Percentiles rank a stretch among this genome's conserved stretches.
phyloP scores from a whole-genome alignment of 2,329 filamentous ascomycete genomes.

The Exophiala viscosa region DNA sequence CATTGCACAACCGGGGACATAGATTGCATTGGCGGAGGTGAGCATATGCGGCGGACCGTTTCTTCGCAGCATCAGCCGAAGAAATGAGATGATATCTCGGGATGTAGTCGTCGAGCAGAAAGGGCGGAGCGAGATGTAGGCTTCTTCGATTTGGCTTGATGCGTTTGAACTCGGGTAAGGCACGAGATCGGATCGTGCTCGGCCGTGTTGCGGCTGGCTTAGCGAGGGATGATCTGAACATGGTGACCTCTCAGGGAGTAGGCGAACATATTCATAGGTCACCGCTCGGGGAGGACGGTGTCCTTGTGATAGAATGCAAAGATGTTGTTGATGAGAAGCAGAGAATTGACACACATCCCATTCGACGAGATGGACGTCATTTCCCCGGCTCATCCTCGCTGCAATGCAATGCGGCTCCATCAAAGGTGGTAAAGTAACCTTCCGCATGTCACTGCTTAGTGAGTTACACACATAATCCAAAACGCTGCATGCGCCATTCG shows the following conservation, averaged over 20 bases:
- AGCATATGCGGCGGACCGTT: slow-evolving; percentile 68
- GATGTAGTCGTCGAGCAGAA: slow-evolving; percentile 69
- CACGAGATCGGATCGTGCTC: background rate
- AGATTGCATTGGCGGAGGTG: slow-evolving; percentile 77
- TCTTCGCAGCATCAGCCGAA: slow-evolving; percentile 65
- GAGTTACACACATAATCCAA: slow-evolving; percentile 5
- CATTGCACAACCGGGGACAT: slow-evolving; percentile 71
- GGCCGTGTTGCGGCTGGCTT: slow-evolving; percentile 3
- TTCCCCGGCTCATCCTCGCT: background rate
- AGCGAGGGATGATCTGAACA: slow-evolving; percentile 21
- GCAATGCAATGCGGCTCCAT: background rate
- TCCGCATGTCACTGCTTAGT: background rate
- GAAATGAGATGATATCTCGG: slow-evolving; percentile 69
- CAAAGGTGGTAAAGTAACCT: background rate
- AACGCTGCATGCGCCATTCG: too few relatives aligned
- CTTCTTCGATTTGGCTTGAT: slow-evolving; percentile 27
- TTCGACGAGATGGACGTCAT: background rate
- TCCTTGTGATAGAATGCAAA: background rate
- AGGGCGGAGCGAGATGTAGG: slow-evolving; percentile 58
- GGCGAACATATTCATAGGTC: background rate
- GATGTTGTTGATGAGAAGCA: background rate
- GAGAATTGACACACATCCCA: background rate
- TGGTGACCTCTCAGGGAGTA: background rate
- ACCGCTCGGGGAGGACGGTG: background rate
- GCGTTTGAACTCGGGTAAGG: background rate